These are phyloP conservation scores for Umbelopsis vinacea DNA, from an alignment of 192 early-diverging fungal species.

Conservation along the genomic window DNA sequence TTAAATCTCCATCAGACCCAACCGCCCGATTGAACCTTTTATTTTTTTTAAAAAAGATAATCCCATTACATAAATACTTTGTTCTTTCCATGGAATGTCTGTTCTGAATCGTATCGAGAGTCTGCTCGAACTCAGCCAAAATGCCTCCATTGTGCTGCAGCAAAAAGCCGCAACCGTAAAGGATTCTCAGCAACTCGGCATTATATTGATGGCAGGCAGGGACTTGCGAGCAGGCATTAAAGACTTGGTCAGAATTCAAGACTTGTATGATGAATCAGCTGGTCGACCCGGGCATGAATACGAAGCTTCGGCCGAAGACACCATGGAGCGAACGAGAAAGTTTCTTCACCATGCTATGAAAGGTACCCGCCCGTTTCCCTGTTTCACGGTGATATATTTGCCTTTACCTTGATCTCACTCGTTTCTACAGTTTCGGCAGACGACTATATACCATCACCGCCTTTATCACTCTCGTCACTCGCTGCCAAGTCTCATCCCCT, in stretches of 20 bases:
- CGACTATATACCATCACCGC: not conserved
- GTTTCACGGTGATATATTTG: not conserved
- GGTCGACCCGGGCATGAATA: not conserved
- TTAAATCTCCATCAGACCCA: too few relatives aligned
- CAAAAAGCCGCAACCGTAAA: not conserved
- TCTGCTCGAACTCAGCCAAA: conserved; percentile 13
- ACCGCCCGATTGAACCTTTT: too few relatives aligned
- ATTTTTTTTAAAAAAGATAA: not conserved
- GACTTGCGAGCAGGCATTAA: conserved; percentile 33
- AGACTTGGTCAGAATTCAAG: conserved; percentile 34
- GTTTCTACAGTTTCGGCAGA: not conserved
- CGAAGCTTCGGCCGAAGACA: conserved; percentile 2
- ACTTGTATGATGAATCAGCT: conserved; percentile 25
- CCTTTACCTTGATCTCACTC: not conserved
- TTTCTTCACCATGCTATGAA: conserved; percentile 12
- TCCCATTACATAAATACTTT: too few relatives aligned
- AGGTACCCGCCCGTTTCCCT: conserved; percentile 1
- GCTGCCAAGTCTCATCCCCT: not conserved
- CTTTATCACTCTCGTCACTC: not conserved
- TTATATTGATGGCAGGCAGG: not conserved
- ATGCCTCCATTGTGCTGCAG: conserved; percentile 8
- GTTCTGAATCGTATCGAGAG: conserved; percentile 11
- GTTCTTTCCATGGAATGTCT: conserved; percentile 11
- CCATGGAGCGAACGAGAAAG: conserved; percentile 27
- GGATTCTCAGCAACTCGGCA: not conserved